phyloP scores from a whole-genome alignment of 805 yeast species.

The Yueomyces sp. region DNA sequence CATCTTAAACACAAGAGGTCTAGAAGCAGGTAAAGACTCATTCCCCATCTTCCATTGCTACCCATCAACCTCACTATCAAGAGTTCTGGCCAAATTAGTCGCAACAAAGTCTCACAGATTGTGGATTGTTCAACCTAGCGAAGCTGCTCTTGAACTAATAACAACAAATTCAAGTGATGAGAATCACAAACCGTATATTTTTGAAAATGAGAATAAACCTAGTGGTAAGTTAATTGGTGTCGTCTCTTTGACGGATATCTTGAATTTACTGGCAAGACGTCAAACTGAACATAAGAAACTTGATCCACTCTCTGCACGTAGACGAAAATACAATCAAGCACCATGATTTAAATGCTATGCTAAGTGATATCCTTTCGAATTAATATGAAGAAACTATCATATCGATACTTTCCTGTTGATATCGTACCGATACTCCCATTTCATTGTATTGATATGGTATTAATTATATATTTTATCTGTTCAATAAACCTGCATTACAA shows the following conservation, averaged over 20 bases:
- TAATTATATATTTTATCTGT: too few relatives aligned
- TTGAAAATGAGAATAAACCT: conserved; percentile 39
- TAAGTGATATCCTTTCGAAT: too few relatives aligned
- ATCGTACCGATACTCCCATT: too few relatives aligned
- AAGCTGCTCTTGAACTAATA: conserved; percentile 19
- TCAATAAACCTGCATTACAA: too few relatives aligned
- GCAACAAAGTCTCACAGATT: conserved; percentile 89
- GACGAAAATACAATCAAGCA: conserved; percentile 31
- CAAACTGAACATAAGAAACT: conserved; percentile 51
- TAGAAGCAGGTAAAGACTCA: conserved; percentile 78
- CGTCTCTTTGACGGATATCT: conserved; percentile 78
- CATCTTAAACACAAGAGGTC: conserved; percentile 75
- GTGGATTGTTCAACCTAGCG: conserved; percentile 61
- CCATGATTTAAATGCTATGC: too few relatives aligned
- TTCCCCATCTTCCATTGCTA: conserved; percentile 94
- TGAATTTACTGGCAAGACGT: conserved; percentile 61
- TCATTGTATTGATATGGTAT: too few relatives aligned
- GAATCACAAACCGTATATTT: conserved; percentile 9
- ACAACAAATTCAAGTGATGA: conserved; percentile 7
- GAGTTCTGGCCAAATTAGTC: conserved; percentile 87
- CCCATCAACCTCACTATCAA: conserved; percentile 61
- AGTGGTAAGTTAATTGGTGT: conserved; percentile 78
- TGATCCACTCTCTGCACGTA: conserved; percentile 80
- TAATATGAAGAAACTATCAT: too few relatives aligned
- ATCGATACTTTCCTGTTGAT: too few relatives aligned